phyloP scores from a whole-genome alignment of 2,329 filamentous ascomycete genomes.

The Clarireedia homoeocarpa region DNA sequence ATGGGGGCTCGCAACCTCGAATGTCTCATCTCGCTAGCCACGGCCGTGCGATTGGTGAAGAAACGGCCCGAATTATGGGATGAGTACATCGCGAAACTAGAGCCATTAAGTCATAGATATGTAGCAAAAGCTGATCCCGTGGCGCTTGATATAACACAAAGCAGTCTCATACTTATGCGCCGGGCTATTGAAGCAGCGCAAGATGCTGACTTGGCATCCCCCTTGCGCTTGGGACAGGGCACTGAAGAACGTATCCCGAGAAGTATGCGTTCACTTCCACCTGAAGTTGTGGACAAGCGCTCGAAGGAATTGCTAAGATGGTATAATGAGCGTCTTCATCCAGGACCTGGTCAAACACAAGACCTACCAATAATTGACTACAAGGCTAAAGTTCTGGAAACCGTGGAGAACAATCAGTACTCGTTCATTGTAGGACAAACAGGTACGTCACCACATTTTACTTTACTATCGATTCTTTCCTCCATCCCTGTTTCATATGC shows the following conservation, averaged over 20 bases:
- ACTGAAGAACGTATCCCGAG: not conserved
- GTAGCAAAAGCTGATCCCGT: not conserved
- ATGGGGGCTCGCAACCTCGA: not conserved
- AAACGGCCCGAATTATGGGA: not conserved
- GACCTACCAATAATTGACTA: slow-evolving; percentile 75
- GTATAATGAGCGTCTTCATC: not conserved
- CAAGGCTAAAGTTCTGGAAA: slow-evolving; percentile 74
- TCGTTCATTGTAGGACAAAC: slow-evolving; percentile 95
- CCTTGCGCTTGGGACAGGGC: not conserved
- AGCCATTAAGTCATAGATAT: not conserved
- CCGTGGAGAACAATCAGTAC: slow-evolving; percentile 70
- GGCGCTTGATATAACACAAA: not conserved
- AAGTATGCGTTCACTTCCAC: not conserved
- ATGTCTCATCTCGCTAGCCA: not conserved
- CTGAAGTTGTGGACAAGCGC: not conserved
- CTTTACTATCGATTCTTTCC: no score
- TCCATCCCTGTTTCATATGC: no score
- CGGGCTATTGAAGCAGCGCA: not conserved
- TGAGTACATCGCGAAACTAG: not conserved
- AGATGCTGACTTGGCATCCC: not conserved
- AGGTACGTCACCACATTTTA: slow-evolving; percentile 41
- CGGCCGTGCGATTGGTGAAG: not conserved
- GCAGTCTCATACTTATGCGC: slow-evolving; percentile 1
- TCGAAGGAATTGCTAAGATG: not conserved
- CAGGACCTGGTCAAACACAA: not conserved